Evolutionary conservation across 208 protist species (phyloP).

Genomic region (Strigomonas culicis): DNA sequence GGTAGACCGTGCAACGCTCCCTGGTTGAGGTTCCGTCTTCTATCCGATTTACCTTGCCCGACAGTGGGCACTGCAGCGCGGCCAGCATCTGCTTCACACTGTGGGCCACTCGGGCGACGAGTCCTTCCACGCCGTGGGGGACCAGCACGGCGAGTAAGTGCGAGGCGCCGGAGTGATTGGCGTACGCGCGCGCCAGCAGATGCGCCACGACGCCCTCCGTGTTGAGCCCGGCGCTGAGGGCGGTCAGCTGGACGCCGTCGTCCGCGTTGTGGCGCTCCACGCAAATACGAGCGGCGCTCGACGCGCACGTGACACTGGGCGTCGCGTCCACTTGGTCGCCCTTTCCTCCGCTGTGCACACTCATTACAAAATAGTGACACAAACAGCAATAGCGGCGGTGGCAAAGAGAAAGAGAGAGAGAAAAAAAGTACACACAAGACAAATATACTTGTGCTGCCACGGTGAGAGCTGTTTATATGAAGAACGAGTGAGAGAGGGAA

Average conservation of each 20-base stretch:
- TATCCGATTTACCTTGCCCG: slow-evolving; percentile 34
- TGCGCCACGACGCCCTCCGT: no score
- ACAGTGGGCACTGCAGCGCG: neutral
- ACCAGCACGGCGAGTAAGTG: no score
- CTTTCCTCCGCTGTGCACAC: neutral
- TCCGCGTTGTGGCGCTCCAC: neutral
- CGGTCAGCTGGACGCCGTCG: neutral
- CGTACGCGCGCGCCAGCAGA: no score
- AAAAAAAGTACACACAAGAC: neutral
- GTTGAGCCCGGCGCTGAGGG: slow-evolving; percentile 2
- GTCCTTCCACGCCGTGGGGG: no score
- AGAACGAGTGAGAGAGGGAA: no score
- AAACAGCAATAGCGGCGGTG: neutral
- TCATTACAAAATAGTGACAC: neutral
- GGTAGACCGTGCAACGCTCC: slow-evolving; percentile 58
- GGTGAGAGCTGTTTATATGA: no score
- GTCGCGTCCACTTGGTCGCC: neutral
- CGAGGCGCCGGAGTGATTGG: no score
- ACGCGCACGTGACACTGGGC: neutral
- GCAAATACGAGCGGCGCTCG: slow-evolving; percentile 3
- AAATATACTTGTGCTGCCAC: no score
- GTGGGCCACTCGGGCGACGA: neutral
- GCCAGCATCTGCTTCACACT: neutral
- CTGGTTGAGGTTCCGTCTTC: slow-evolving; percentile 61
- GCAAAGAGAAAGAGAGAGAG: neutral